Conservation (phyloP, 2,329 filamentous ascomycete genomes). For the Colletotrichum liaoningense region DNA sequence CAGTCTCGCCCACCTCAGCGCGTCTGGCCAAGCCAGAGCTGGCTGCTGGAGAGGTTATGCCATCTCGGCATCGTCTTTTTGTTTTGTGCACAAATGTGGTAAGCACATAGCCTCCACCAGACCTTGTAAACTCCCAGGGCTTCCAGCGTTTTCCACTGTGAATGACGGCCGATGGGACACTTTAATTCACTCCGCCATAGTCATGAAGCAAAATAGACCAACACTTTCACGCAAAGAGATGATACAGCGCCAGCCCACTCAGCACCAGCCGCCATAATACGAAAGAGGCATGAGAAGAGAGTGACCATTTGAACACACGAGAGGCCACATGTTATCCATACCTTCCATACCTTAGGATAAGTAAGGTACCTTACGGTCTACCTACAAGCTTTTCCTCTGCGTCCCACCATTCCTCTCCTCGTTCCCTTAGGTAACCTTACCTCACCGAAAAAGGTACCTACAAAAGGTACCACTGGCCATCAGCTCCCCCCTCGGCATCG, state of each 20-base stretch:
- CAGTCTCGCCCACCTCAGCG: slow-evolving; percentile 11
- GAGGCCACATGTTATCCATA: neutral
- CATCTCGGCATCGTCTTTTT: slow-evolving; percentile 18
- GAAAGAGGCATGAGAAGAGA: slow-evolving; percentile 6
- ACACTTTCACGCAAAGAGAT: neutral
- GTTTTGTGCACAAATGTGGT: neutral
- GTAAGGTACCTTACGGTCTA: too few relatives aligned
- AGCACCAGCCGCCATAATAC: neutral
- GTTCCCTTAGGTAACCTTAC: slow-evolving; percentile 3
- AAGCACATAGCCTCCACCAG: slow-evolving; percentile 16
- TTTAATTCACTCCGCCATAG: neutral
- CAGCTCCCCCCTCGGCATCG: slow-evolving; percentile 9
- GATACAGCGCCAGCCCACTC: neutral
- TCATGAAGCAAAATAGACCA: neutral
- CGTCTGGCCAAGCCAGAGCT: neutral
- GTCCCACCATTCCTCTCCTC: neutral
- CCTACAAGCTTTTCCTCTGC: slow-evolving; percentile 17
- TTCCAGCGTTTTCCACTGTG: slow-evolving; percentile 1
- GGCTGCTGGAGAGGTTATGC: neutral
- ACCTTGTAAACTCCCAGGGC: neutral
- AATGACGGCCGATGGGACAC: neutral
- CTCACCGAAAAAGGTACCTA: slow-evolving; percentile 25
- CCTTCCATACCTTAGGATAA: too few relatives aligned
- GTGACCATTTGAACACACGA: neutral
- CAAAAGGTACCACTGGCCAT: slow-evolving; percentile 1